Evolutionary conservation across 345 rosid species (phyloP).

Genomic region (Bretschneidera sinensis): DNA sequence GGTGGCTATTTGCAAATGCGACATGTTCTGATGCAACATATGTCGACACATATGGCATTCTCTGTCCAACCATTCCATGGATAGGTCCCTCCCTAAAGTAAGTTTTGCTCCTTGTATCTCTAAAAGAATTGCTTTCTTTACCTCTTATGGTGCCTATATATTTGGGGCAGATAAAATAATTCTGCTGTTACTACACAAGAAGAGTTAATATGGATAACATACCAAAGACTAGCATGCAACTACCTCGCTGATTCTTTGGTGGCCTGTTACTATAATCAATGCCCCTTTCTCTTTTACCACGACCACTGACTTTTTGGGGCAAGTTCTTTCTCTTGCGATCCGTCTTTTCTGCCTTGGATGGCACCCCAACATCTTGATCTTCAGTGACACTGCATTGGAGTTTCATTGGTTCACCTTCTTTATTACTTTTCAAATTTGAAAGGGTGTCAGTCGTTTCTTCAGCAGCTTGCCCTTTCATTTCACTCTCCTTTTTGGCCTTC

Average conservation of each 20-base stretch:
- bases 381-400: constrained; percentile 1
- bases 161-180: not conserved
- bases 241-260: constrained; percentile 15
- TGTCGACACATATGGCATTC: constrained; percentile 5
- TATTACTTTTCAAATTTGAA: not conserved
- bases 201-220: not conserved
- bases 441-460: constrained; percentile 6
- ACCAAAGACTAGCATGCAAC: not conserved
- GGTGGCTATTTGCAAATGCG: not conserved
- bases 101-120: constrained; percentile 12
- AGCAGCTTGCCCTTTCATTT: not conserved
- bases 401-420: constrained; percentile 13
- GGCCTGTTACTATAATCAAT: not conserved
- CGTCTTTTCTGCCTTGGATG: constrained; percentile 6
- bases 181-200: not conserved
- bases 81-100: constrained; percentile 3
- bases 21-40: constrained; percentile 4
- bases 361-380: constrained; percentile 3
- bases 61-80: not conserved
- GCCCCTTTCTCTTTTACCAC: constrained; percentile 8
- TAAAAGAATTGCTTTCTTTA: not conserved
- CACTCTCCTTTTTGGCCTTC: constrained; percentile 7
- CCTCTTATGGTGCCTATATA: constrained; percentile 13
- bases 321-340: constrained; percentile 6
- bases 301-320: not conserved